These are phyloP conservation scores for Malus orientalis DNA, from an alignment of 306 rosid species.

Conservation along the genomic window DNA sequence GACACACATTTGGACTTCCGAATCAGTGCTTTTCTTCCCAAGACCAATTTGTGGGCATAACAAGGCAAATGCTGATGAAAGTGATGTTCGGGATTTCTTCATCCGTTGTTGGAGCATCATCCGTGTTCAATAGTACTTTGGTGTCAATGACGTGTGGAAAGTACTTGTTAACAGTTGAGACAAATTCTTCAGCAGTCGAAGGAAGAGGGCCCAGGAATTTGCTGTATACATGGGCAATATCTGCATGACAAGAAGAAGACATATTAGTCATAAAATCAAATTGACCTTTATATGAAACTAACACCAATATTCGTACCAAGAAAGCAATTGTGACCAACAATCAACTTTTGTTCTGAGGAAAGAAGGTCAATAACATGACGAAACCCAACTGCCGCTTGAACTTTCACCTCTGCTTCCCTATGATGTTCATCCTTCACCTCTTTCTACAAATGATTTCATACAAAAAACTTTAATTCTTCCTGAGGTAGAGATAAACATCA, in stretches of 20 bases:
- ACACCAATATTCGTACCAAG: constrained; percentile 45
- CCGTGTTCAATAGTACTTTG: constrained; percentile 64
- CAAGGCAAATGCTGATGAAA: constrained; percentile 64
- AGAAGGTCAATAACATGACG: constrained; percentile 96
- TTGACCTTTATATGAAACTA: constrained; percentile 3
- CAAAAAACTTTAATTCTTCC: neutral
- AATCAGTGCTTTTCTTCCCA: constrained; percentile 34
- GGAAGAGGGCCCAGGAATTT: constrained; percentile 92
- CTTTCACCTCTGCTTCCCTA: constrained; percentile 43
- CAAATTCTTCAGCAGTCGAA: constrained; percentile 62
- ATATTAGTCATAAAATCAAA: constrained; percentile 18
- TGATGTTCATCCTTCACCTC: constrained; percentile 54
- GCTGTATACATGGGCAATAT: constrained; percentile 72
- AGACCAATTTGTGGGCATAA: constrained; percentile 72
- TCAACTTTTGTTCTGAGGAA: constrained; percentile 67
- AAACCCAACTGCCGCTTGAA: constrained; percentile 76
- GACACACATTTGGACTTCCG: constrained; percentile 29
- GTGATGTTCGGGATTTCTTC: constrained; percentile 62
- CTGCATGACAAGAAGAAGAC: constrained; percentile 39
- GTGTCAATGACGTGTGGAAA: constrained; percentile 77
- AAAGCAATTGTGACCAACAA: constrained; percentile 86
- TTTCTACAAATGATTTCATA: constrained; percentile 38
- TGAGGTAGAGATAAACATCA: neutral
- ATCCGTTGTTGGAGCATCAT: constrained; percentile 51
- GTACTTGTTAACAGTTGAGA: constrained; percentile 56